These are phyloP conservation scores for Vitis hybrid DNA, from an alignment of 177 flowering plant species.

Conservation along the genomic window DNA sequence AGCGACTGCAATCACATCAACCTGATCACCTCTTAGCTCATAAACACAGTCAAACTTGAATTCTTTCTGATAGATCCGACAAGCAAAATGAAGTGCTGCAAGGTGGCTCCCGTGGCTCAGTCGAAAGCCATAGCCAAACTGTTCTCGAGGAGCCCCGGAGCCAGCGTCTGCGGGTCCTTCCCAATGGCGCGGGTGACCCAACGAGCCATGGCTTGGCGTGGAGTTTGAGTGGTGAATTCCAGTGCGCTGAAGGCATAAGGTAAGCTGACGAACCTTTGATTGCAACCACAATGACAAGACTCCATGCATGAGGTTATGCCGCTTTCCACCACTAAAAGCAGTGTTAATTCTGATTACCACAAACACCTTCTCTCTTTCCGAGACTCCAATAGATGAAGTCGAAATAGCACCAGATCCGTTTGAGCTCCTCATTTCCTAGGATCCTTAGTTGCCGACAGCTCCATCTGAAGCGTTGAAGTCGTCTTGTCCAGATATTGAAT, in stretches of 20 bases:
- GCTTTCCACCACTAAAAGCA: conserved; percentile 93
- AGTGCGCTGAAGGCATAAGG: conserved; percentile 29
- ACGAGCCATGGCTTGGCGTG: conserved; percentile 81
- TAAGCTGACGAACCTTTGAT: no score
- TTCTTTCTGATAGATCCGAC: not conserved
- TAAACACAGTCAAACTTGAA: no score
- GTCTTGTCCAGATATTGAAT: conserved; percentile 78
- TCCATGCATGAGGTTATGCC: conserved; percentile 50
- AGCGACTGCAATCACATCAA: no score
- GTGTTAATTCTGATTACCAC: conserved; percentile 96
- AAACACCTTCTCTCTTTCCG: conserved; percentile 63
- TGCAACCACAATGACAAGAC: no score
- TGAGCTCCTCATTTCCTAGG: conserved; percentile 35
- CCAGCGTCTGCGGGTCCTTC: conserved; percentile 58
- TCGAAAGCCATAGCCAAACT: conserved; percentile 71
- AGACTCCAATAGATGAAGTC: conserved; percentile 22
- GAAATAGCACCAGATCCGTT: conserved; percentile 16
- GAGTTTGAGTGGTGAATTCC: conserved; percentile 74
- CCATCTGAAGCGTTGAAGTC: conserved; percentile 75
- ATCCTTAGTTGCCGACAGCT: conserved; percentile 60
- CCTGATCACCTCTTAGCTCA: no score
- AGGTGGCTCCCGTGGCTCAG: conserved; percentile 72
- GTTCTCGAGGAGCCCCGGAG: conserved; percentile 63
- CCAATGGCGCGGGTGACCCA: conserved; percentile 80
- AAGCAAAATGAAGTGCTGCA: conserved; percentile 65